Percentiles rank a stretch among this genome's conserved stretches.
These are phyloP conservation scores for Chloris gayana DNA, from an alignment of 176 grass and related monocot species.

Conservation along the genomic window DNA sequence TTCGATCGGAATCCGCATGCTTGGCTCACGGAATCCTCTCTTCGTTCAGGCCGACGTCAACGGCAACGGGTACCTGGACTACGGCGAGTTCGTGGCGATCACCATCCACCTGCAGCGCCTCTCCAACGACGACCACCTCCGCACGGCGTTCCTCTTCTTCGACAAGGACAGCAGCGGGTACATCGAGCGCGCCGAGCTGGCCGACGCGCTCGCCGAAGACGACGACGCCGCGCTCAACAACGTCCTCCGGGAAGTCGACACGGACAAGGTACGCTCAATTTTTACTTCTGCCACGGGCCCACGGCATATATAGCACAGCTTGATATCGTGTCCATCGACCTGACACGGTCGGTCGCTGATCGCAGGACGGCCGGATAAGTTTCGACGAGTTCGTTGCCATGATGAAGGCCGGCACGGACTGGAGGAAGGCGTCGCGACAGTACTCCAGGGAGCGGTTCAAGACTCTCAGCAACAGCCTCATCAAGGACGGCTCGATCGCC, in stretches of 20 bases:
- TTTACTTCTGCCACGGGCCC: neutral
- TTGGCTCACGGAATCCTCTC: neutral
- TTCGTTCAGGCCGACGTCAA: slow-evolving; percentile 71
- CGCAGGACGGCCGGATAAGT: slow-evolving; percentile 76
- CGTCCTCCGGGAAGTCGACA: slow-evolving; percentile 76
- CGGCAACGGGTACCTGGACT: slow-evolving; percentile 93
- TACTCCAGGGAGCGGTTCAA: slow-evolving; percentile 91
- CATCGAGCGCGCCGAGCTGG: slow-evolving; percentile 80
- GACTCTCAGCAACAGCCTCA: slow-evolving; percentile 79
- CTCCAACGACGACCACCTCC: slow-evolving; percentile 92
- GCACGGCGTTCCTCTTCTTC: slow-evolving; percentile 92
- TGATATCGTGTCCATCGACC: no score
- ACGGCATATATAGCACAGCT: no score
- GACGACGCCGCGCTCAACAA: slow-evolving; percentile 71
- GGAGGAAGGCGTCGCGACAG: slow-evolving; percentile 94
- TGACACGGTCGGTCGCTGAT: neutral
- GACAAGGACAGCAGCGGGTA: slow-evolving; percentile 84
- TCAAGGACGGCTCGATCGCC: slow-evolving; percentile 72
- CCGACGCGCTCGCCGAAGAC: slow-evolving; percentile 74
- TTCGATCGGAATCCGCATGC: neutral
- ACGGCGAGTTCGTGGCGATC: slow-evolving; percentile 89
- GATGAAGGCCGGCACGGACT: slow-evolving; percentile 95
- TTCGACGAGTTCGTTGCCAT: slow-evolving; percentile 84
- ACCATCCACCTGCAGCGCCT: slow-evolving; percentile 91
- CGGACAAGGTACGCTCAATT: slow-evolving; percentile 57